Evolutionary conservation across 2,329 filamentous ascomycete species (phyloP).

Genomic region (Gaeumannomyces tritici): DNA sequence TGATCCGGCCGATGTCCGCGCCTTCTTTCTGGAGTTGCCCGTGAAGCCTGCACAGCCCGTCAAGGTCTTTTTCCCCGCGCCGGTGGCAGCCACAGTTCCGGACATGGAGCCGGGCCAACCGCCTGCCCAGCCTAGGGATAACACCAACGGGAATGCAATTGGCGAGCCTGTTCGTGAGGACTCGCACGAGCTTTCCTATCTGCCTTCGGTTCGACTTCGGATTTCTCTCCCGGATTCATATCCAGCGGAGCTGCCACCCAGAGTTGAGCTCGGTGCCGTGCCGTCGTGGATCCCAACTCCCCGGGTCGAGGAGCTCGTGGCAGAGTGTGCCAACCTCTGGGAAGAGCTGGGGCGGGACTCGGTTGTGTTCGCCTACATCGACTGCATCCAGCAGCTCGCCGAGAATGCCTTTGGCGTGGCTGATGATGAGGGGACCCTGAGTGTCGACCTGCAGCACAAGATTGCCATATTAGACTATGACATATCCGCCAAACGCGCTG

Average conservation of each 20-base stretch:
- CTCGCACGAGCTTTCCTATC: constrained; percentile 42
- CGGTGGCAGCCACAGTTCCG: not conserved
- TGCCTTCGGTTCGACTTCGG: constrained; percentile 46
- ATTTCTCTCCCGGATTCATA: constrained; percentile 50
- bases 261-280: constrained; percentile 38
- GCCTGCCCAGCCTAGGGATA: constrained; percentile 6
- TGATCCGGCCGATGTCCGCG: constrained; percentile 30
- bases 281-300: constrained; percentile 47
- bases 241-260: constrained; percentile 41
- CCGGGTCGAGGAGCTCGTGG: constrained; percentile 38
- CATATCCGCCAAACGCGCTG: constrained; percentile 59
- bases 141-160: constrained; percentile 8
- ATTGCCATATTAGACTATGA: constrained; percentile 71
- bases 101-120: not conserved
- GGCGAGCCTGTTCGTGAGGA: constrained; percentile 17
- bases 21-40: constrained; percentile 47
- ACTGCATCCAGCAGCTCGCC: constrained; percentile 48
- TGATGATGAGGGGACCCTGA: constrained; percentile 34
- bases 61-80: constrained; percentile 46
- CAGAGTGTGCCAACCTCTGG: constrained; percentile 46
- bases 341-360: constrained; percentile 50
- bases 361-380: constrained; percentile 54
- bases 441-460: constrained; percentile 49
- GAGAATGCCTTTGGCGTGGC: constrained; percentile 52
- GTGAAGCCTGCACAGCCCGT: constrained; percentile 45